Evolutionary conservation across 352 stramenopile species (phyloP), one percentile per base, ranked within the genome.

Genomic region (Pythium vanterpoolii): DNA sequence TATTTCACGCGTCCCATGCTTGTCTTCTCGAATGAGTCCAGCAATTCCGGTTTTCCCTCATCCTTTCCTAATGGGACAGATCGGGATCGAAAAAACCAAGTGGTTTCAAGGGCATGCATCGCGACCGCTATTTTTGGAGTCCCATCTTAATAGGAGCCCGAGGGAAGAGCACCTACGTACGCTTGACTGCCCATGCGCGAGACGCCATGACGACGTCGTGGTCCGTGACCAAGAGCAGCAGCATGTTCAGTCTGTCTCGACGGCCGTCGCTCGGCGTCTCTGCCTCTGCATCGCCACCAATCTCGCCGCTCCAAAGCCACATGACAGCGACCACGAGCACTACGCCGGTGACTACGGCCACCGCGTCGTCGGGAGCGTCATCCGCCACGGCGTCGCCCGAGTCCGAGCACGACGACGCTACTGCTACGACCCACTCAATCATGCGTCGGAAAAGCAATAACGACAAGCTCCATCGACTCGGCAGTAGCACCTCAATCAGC

Each of bases 221-320:
- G 24, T 53, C 61, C 46, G 61, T 63, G 56, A 31, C 50, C 36
- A 65, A 61, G 36, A 61, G 56, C 48, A 57, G 42, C 49, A 70
- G 48, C 62, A 70, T 70, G 62, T 70, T 70, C 51, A 56, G 56
- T 53, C 40, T 70, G 33, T 24, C 62, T 43, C 62, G 62, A 14
- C 54, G 62, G 36, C 54, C 62, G 42, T 69, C 62, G 43, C 26
- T 69, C 33, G 55, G 38, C 21, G 38, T 36, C 1, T 28, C 51
- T 9, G 40, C 51, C 26, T 27, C 50, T 6, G 6, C 58, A 26
- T 44, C 50, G 2, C 28, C 61, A 4, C 46, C 61, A 0, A 28
- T n/a, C 18, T 43, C 61, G 26, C 45, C 53, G 4, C 34, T 28
- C 10, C 13, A 50, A 10, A 33, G 33, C 28, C 31, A 26, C 16